Evolutionary conservation across 2,329 filamentous ascomycete genomes (phyloP), one percentile per base, ranked within the genome.

Genomic region (Arthrobotrys sphaeroides): DNA sequence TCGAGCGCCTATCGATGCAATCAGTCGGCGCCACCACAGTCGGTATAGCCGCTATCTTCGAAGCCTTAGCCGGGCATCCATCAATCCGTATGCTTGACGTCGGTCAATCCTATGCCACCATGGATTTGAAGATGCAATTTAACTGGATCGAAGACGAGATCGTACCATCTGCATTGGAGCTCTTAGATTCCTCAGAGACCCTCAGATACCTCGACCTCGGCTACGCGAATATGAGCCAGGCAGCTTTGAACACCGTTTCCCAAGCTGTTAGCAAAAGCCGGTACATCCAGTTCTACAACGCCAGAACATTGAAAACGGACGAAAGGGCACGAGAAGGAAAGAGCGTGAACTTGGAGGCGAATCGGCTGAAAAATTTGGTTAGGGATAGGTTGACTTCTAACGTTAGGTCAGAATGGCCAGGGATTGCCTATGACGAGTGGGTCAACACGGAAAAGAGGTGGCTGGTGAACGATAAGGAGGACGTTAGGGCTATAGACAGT

Each of bases 101-200:
- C 3, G 83, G 84, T 13, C 85, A 86, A 78, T 83, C 82, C 18
- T 86, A 83, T 78, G 82, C 83, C n/a, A 86, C 85, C 9, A 78
- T 83, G 28, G 85, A 86, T 70, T 82, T 85, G 0, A 80, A 80
- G 28, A 82, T 83, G 78, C 83, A 83, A 26, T 86, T 84, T 80
- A 86, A 86, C 73, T 86, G 82, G 79, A 81, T 86, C 43, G 82
- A 83, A 26, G 83, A 85, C 69, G 80, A 43, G 3, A 80, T 81
- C 16, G 79, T 83, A 2, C 73, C 79, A 1, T 77, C 81, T 20
- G 80, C 86, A 7, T 73, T 78, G 36, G 73, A 78, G 12, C 78
- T 86, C 16, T 70, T 86, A 59, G 75, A 73, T 12, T 78, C 79
- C 3, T 79, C 80, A 16, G 77, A 80, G 7, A 73, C 74, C 6